These are phyloP conservation scores for Ramularia collo-cygni DNA, from an alignment of 2,329 filamentous ascomycete genomes.

Conservation along the genomic window DNA sequence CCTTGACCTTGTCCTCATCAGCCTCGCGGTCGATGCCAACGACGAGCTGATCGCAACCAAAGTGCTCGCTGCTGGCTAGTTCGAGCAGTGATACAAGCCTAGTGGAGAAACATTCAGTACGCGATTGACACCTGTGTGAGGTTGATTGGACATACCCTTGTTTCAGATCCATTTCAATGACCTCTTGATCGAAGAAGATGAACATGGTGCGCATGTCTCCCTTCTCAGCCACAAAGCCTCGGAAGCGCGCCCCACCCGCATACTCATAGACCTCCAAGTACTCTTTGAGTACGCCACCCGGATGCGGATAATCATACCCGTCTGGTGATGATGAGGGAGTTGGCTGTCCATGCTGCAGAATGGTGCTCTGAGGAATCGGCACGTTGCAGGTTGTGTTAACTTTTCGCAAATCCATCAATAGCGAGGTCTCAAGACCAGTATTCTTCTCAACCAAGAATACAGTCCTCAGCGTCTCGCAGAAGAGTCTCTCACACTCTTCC, in stretches of 20 bases:
- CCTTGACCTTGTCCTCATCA: slow-evolving; percentile 56
- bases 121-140: not conserved
- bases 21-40: slow-evolving; percentile 72
- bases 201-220: slow-evolving; percentile 69
- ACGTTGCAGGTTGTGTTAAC: slow-evolving; percentile 20
- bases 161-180: slow-evolving; percentile 72
- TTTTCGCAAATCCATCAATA: slow-evolving; percentile 68
- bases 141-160: slow-evolving; percentile 55
- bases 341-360: slow-evolving; percentile 27
- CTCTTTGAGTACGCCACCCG: slow-evolving; percentile 41
- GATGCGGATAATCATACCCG: slow-evolving; percentile 19
- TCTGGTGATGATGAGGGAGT: slow-evolving; percentile 32
- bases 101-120: slow-evolving; percentile 23
- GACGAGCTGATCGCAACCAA: slow-evolving; percentile 70
- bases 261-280: slow-evolving; percentile 85
- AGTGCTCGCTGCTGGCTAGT: slow-evolving; percentile 63
- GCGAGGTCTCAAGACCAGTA: slow-evolving; percentile 67
- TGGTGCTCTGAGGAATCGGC: slow-evolving; percentile 17
- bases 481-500: slow-evolving; percentile 99
- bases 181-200: slow-evolving; percentile 74
- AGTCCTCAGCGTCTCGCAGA: slow-evolving; percentile 89
- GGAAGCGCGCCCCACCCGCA: slow-evolving; percentile 75
- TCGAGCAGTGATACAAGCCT: slow-evolving; percentile 88
- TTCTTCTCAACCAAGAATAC: slow-evolving; percentile 96
- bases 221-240: slow-evolving; percentile 72